phyloP scores from a whole-genome alignment of 306 rosid species.

The Citrullus colocynthis region DNA sequence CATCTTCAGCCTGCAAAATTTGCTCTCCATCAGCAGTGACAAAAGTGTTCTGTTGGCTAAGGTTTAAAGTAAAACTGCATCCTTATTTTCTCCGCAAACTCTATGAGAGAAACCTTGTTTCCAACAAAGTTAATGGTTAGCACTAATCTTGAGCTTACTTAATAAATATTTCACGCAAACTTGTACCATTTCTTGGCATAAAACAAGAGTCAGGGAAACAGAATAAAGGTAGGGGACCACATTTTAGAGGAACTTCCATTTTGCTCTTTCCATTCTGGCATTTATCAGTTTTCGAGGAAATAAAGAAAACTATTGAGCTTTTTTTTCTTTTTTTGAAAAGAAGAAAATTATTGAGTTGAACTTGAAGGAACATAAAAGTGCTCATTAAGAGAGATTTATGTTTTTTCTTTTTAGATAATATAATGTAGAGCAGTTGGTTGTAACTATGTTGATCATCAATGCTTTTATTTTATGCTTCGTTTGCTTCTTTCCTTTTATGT shows the following conservation, averaged over 20 bases:
- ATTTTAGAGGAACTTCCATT: not conserved
- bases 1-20: conserved; percentile 85
- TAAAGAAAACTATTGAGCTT: not conserved
- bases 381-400: not conserved
- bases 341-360: not conserved
- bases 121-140: not conserved
- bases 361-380: not conserved
- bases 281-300: not conserved
- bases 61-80: not conserved
- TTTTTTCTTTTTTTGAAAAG: no score
- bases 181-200: not conserved
- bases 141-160: not conserved
- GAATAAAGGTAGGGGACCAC: not conserved
- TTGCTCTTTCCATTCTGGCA: not conserved
- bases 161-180: not conserved
- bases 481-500: no score
- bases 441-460: no score
- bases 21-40: conserved; percentile 16
- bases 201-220: not conserved
- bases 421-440: not conserved
- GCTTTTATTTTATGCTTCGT: no score
- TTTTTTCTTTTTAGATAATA: not conserved
- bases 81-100: not conserved
- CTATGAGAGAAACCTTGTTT: not conserved
- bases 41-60: not conserved